Evolutionary conservation across 495 filamentous ascomycete genomes (phyloP), one percentile per base, ranked within the genome.

Genomic region (Cudoniella acicularis): DNA sequence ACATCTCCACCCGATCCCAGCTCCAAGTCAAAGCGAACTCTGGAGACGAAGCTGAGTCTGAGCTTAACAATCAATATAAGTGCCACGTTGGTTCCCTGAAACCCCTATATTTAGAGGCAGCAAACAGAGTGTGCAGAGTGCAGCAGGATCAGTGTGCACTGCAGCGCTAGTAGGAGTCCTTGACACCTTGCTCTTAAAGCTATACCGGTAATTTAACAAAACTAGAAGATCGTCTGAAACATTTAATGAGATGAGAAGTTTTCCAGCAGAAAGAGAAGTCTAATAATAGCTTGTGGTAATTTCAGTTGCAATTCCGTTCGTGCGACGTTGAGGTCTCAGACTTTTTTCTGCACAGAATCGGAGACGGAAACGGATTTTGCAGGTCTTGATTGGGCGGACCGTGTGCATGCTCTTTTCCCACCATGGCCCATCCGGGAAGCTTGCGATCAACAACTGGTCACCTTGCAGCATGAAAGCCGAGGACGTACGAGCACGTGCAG

Each of bases 241-340:
- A 36, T 13, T 36, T 36, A 36, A 36, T 36, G 13, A 36, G 30
- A 6, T 36, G 6, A 4, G 30, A 36, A 6, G 4, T 6, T 36
- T 36, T 36, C 30, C 13, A 6, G 4, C 13, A 4, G 30, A 13
- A 36, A 36, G 30, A 36, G 30, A 36, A 36, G 4, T 36, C 30
- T 36, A 36, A 36, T 4, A 36, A 36, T 36, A 36, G 30, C 13
- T 6, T 36, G 6, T 13, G 30, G 30, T 13, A 36, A 36, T 36
- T 36, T 36, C 4, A 36, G 30, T 6, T 36, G 30, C 30, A 36
- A 13, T 6, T 4, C 4, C 13, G 30, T 21, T 50, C 23, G 48
- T 50, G 48, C 48, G 23, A 50, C 48, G 21, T 50, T 25, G 48
- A 50, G 48, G 10, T 50, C 48, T 50, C 48, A 50, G 48, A 50